Percentiles rank a stretch among this genome's conserved stretches.
These are phyloP conservation scores for Diaporthe sp. DNA, from an alignment of 2,329 filamentous ascomycete genomes.

Conservation along the genomic window DNA sequence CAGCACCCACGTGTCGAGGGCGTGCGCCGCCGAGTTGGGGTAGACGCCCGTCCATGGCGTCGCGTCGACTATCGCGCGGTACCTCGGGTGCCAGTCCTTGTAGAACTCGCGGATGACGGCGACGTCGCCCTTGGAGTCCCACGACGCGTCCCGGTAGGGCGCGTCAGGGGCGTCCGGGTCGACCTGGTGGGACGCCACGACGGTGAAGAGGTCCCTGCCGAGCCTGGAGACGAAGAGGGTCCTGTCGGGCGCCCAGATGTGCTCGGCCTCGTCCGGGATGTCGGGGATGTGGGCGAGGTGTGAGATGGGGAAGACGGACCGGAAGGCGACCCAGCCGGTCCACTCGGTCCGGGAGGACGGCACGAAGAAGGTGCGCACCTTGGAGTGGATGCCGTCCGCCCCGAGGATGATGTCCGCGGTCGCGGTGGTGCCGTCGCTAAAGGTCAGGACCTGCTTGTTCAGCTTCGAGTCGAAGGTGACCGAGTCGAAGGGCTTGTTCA, in stretches of 20 bases:
- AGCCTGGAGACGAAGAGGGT: slow-evolving; percentile 60
- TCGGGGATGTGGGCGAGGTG: slow-evolving; percentile 56
- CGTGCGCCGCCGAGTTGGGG: slow-evolving; percentile 58
- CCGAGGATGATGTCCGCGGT: slow-evolving; percentile 64
- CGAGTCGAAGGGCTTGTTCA: slow-evolving; percentile 57
- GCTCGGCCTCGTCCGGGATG: slow-evolving; percentile 58
- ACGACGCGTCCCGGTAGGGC: slow-evolving; percentile 49
- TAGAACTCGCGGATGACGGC: slow-evolving; percentile 54
- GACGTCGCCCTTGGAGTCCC: slow-evolving; percentile 57
- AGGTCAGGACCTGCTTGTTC: slow-evolving; percentile 53
- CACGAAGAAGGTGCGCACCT: slow-evolving; percentile 59
- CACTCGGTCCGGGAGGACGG: slow-evolving; percentile 55
- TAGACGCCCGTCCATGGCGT: slow-evolving; percentile 57
- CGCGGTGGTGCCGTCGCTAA: slow-evolving; percentile 61
- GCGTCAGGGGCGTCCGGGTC: slow-evolving; percentile 52
- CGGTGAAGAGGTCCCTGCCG: slow-evolving; percentile 57
- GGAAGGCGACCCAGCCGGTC: slow-evolving; percentile 60
- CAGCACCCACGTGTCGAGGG: slow-evolving; percentile 58
- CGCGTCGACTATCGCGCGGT: slow-evolving; percentile 56
- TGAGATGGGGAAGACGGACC: slow-evolving; percentile 59
- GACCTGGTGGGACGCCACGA: slow-evolving; percentile 58
- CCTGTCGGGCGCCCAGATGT: slow-evolving; percentile 59
- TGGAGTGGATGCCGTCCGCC: slow-evolving; percentile 67
- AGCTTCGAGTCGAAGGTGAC: slow-evolving; percentile 50
- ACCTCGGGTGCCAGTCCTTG: slow-evolving; percentile 58